Evolutionary conservation across 495 filamentous ascomycete genomes (phyloP).

Genomic region (Staphylotrichum longicolle): DNA sequence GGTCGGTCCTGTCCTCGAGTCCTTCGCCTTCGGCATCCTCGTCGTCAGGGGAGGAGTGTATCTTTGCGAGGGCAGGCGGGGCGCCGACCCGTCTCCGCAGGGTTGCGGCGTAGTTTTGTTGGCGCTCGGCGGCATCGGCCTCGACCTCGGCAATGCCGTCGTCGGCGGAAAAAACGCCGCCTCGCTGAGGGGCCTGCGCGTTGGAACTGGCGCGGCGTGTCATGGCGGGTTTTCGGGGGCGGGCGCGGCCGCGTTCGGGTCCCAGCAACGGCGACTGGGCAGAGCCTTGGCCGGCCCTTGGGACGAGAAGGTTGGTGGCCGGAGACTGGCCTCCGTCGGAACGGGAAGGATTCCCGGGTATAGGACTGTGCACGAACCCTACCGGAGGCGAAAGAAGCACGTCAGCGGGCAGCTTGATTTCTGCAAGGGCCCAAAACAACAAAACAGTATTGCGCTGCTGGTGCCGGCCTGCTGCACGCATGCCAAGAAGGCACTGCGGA

Average conservation of each 20-base stretch:
- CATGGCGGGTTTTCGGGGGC: slow-evolving; percentile 69
- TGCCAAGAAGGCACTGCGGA: slow-evolving; percentile 5
- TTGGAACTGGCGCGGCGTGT: slow-evolving; percentile 72
- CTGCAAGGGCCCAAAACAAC: background rate
- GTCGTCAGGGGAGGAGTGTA: slow-evolving; percentile 49
- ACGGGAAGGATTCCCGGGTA: slow-evolving; percentile 24
- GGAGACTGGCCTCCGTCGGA: slow-evolving; percentile 33
- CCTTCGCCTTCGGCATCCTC: slow-evolving; percentile 36
- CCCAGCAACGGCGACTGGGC: slow-evolving; percentile 54
- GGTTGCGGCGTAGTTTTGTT: slow-evolving; percentile 56
- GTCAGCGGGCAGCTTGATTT: background rate
- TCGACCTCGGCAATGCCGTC: slow-evolving; percentile 86
- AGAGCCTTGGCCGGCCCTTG: slow-evolving; percentile 34
- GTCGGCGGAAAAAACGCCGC: slow-evolving; percentile 90
- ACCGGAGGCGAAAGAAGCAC: background rate
- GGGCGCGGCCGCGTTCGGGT: slow-evolving; percentile 55
- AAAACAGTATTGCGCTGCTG: background rate
- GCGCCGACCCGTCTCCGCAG: slow-evolving; percentile 66
- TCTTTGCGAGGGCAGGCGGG: slow-evolving; percentile 58
- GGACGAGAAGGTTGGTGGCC: slow-evolving; percentile 25
- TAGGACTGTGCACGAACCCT: slow-evolving; percentile 36
- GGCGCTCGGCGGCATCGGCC: slow-evolving; percentile 46
- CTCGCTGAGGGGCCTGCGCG: slow-evolving; percentile 68
- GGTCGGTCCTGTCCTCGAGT: slow-evolving; percentile 28
- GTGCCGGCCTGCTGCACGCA: background rate